These are phyloP conservation scores for Aspergillus sclerotialis DNA, from an alignment of 2,329 filamentous ascomycete genomes.

Conservation along the genomic window DNA sequence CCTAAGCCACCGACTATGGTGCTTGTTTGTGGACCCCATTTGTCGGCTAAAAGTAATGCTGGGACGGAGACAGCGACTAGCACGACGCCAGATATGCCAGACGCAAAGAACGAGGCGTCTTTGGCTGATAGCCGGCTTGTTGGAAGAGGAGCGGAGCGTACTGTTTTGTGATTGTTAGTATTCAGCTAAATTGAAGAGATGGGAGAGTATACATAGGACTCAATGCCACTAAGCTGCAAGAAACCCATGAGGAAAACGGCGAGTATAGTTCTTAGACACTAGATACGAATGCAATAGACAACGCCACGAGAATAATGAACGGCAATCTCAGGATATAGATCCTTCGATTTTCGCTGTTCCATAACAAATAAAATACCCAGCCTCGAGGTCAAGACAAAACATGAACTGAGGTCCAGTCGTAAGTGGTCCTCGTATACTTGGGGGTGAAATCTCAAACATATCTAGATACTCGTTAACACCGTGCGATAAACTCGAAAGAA, in stretches of 20 bases:
- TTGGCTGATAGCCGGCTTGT: slow-evolving; percentile 52
- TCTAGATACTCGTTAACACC: too few relatives aligned
- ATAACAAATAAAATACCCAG: slow-evolving; percentile 57
- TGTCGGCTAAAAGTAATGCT: slow-evolving; percentile 50
- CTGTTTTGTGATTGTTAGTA: slow-evolving; percentile 23
- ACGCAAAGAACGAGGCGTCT: slow-evolving; percentile 53
- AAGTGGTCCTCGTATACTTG: slow-evolving; percentile 43
- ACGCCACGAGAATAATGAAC: slow-evolving; percentile 42
- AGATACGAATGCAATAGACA: slow-evolving; percentile 35
- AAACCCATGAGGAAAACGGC: slow-evolving; percentile 53
- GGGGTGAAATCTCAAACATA: slow-evolving; percentile 56
- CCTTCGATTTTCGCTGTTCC: slow-evolving; percentile 43
- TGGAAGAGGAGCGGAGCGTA: slow-evolving; percentile 57
- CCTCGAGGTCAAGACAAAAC: slow-evolving; percentile 43
- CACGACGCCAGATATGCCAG: slow-evolving; percentile 53
- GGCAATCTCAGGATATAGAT: slow-evolving; percentile 52
- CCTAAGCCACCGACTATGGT: slow-evolving; percentile 48
- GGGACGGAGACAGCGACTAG: slow-evolving; percentile 54
- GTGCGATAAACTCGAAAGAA: too few relatives aligned
- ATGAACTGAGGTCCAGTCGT: slow-evolving; percentile 49
- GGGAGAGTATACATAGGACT: slow-evolving; percentile 47
- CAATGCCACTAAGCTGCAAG: slow-evolving; percentile 56
- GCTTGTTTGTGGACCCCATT: slow-evolving; percentile 50
- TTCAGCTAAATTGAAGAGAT: neutral
- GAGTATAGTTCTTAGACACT: slow-evolving; percentile 40